Conservation (phyloP, 495 filamentous ascomycete genomes). For the Penicillium verhagenii region DNA sequence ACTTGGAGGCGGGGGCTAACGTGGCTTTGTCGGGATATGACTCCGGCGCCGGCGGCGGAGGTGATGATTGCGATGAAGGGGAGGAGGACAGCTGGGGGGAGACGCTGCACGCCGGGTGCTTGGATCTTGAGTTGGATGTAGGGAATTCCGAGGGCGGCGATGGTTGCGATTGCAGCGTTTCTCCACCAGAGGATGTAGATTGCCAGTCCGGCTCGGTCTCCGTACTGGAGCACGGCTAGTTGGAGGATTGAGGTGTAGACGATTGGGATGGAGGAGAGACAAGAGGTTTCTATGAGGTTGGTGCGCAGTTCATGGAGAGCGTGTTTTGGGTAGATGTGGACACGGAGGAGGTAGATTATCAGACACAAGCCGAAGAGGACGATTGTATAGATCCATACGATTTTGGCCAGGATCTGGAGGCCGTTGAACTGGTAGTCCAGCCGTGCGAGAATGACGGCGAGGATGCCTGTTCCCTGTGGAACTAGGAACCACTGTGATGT, state of each 20-base stretch:
- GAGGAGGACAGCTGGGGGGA: slow-evolving; percentile 23
- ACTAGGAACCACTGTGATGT: slow-evolving; percentile 33
- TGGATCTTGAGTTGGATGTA: slow-evolving; percentile 32
- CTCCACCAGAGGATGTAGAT: slow-evolving; percentile 36
- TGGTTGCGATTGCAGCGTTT: slow-evolving; percentile 21
- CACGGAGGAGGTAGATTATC: slow-evolving; percentile 27
- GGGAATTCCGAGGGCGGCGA: slow-evolving; percentile 22
- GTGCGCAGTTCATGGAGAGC: slow-evolving; percentile 20
- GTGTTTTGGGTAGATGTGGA: slow-evolving; percentile 25
- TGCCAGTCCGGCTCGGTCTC: slow-evolving; percentile 15
- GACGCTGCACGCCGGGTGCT: slow-evolving; percentile 18
- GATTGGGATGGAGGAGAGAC: slow-evolving; percentile 33
- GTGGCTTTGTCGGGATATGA: slow-evolving; percentile 17
- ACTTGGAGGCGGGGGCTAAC: slow-evolving; percentile 28
- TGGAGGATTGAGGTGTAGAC: slow-evolving; percentile 30
- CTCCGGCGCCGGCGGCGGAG: slow-evolving; percentile 30
- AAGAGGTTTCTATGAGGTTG: slow-evolving; percentile 29
- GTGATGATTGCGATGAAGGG: slow-evolving; percentile 32
- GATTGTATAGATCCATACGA: slow-evolving; percentile 37
- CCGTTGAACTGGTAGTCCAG: slow-evolving; percentile 35
- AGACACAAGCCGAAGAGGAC: slow-evolving; percentile 18
- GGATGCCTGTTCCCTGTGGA: slow-evolving; percentile 32
- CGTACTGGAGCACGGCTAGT: slow-evolving; percentile 23
- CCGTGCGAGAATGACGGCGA: slow-evolving; percentile 26
- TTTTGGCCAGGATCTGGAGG: slow-evolving; percentile 24